phyloP scores from a whole-genome alignment of 495 filamentous ascomycete species.

The Hypoxylon intermedium region DNA sequence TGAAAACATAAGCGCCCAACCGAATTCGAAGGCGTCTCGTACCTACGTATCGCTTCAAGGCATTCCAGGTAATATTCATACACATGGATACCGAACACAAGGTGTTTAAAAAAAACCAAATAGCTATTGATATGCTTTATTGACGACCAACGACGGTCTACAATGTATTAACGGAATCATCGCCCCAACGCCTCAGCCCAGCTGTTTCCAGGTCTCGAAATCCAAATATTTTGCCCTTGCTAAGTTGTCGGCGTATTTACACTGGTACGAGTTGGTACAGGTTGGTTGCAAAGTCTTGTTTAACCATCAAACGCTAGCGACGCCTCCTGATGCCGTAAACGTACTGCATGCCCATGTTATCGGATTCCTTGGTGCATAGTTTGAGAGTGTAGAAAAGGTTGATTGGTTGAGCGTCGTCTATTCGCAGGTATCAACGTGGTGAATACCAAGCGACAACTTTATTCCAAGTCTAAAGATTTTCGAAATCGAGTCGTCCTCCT shows the following conservation, averaged over 20 bases:
- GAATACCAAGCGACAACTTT: constrained; percentile 15
- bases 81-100: background rate
- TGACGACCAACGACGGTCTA: constrained; percentile 16
- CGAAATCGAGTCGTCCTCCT: constrained; percentile 25
- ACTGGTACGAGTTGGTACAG: constrained; percentile 35
- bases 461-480: constrained; percentile 24
- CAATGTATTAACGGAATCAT: constrained; percentile 27
- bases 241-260: constrained; percentile 31
- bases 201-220: constrained; percentile 38
- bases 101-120: constrained; percentile 19
- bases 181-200: constrained; percentile 38
- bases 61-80: background rate
- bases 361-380: constrained; percentile 30
- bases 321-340: constrained; percentile 36
- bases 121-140: constrained; percentile 34
- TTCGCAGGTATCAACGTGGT: constrained; percentile 6
- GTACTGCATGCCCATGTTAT: constrained; percentile 24
- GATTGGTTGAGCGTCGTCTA: constrained; percentile 8
- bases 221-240: constrained; percentile 17
- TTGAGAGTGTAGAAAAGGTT: constrained; percentile 24
- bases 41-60: too few species aligned
- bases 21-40: too few species aligned
- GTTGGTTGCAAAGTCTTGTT: constrained; percentile 9
- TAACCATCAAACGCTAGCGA: constrained; percentile 29
- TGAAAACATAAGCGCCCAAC: too few species aligned